Evolutionary conservation across 2,329 filamentous ascomycete genomes (phyloP), one percentile per base, ranked within the genome.

Genomic region (Polychaeton citri): DNA sequence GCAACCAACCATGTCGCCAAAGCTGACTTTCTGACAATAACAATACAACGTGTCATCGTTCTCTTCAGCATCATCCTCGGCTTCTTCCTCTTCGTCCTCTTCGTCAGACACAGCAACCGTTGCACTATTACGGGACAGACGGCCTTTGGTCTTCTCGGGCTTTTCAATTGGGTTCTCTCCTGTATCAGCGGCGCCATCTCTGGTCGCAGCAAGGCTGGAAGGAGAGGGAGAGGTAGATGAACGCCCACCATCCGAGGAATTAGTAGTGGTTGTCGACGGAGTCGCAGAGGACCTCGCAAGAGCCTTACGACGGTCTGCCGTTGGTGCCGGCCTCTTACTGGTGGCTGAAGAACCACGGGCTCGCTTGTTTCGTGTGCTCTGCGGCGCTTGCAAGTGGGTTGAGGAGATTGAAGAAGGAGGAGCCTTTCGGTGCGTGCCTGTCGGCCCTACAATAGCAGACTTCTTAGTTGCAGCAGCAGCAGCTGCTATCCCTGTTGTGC

Each of bases 1-100:
- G 62, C 83, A 90, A 19, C 81, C 83, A 43, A 90, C 82, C 83
- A 90, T 90, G 52, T 88, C 80, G 42, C 83, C 83, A 52, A 82
- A 86, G 58, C 80, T 85, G 45, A 87, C 79, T 49, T 81, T 81
- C 55, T 87, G 79, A 58, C 83, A 90, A 19, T 79, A 69, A 61
- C 83, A 90, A 61, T 90, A 90, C 57, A 84, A 66, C 39, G 63
- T 82, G 53, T 81, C 79, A 59, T 86, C 81, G 43, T 79, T 78
- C 37, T 76, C 76, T 30, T 79, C 79, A 34, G 84, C 79, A 20
- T 79, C 76, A 16, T 74, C 68, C 12, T 58, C 45, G 57, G 66
- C 54, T 46, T 65, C 58, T 38, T 75, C 55, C n/a, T n/a, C n/a
- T 4, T 47, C 52, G n/a, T 45, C 47, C 16, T 48, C 47, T 3